Evolutionary conservation across 2,329 filamentous ascomycete species (phyloP).

Genomic region (Aplosporella prunicola): DNA sequence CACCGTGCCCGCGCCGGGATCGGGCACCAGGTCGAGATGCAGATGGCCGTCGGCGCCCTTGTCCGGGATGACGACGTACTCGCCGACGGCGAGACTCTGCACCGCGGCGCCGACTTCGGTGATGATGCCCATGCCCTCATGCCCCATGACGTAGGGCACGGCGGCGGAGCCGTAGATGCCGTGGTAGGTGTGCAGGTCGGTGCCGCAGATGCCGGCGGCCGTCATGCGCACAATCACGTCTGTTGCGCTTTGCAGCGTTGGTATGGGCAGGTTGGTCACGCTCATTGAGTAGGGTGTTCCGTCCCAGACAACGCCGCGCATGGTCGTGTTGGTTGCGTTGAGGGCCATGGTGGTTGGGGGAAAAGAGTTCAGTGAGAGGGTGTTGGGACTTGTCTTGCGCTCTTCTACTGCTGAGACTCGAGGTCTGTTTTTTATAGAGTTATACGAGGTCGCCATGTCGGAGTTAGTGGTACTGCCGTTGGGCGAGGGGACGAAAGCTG

Average conservation of each 20-base stretch:
- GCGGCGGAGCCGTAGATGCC: constrained; percentile 15
- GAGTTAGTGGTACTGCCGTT: no score
- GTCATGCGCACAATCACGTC: constrained; percentile 14
- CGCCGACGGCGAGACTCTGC: constrained; percentile 13
- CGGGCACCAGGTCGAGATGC: not conserved
- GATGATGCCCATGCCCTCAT: constrained; percentile 17
- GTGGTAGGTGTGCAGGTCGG: constrained; percentile 15
- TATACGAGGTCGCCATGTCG: no score
- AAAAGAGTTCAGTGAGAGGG: no score
- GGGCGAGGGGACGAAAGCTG: no score
- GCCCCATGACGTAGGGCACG: constrained; percentile 16
- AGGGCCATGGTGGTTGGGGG: no score
- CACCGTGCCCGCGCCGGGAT: no score
- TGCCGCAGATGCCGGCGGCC: constrained; percentile 13
- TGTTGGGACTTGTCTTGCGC: no score
- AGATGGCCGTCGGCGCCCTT: constrained; percentile 8
- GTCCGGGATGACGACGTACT: constrained; percentile 18
- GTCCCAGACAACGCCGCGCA: constrained; percentile 23
- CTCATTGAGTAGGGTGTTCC: constrained; percentile 20
- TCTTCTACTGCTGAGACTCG: no score
- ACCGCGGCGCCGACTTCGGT: constrained; percentile 14
- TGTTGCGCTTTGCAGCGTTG: constrained; percentile 13
- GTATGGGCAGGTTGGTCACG: constrained; percentile 17
- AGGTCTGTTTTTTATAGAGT: no score
- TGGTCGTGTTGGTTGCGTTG: constrained; percentile 15